Evolutionary conservation across 192 early-diverging fungal species (phyloP).

Genomic region (Entomortierella parvispora): DNA sequence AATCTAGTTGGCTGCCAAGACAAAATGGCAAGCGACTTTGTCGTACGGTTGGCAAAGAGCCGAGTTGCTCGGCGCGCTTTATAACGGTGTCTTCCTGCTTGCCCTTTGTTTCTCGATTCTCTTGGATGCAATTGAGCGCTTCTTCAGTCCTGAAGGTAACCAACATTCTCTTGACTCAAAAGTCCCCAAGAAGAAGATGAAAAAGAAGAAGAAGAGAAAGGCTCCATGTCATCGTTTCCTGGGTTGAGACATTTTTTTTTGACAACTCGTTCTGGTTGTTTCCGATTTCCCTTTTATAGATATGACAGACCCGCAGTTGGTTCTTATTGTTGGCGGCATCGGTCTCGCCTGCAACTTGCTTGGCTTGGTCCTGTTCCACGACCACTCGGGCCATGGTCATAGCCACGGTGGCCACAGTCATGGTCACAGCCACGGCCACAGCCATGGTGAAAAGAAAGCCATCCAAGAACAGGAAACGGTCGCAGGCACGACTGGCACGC

Average conservation of each 20-base stretch:
- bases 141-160: constrained; percentile 69
- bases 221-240: too few species aligned
- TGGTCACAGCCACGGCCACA: constrained; percentile 68
- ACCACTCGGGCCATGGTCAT: constrained; percentile 50
- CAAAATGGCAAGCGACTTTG: constrained; percentile 67
- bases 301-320: constrained; percentile 76
- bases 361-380: constrained; percentile 86
- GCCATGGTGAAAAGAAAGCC: constrained; percentile 35
- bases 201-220: background rate
- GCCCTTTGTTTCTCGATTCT: constrained; percentile 92
- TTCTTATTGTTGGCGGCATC: constrained; percentile 80
- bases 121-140: constrained; percentile 87
- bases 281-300: constrained; percentile 66
- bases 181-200: background rate
- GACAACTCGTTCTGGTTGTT: too few species aligned
- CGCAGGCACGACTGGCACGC: background rate
- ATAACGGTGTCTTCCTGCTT: constrained; percentile 91
- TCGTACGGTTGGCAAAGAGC: constrained; percentile 94
- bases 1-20: constrained; percentile 67
- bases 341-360: constrained; percentile 84
- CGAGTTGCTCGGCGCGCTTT: constrained; percentile 91
- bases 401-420: constrained; percentile 50
- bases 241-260: too few species aligned
- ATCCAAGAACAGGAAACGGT: constrained; percentile 5
- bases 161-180: constrained; percentile 1